phyloP scores from a whole-genome alignment of 2,329 filamentous ascomycete genomes.

The Calonectria pteridis region DNA sequence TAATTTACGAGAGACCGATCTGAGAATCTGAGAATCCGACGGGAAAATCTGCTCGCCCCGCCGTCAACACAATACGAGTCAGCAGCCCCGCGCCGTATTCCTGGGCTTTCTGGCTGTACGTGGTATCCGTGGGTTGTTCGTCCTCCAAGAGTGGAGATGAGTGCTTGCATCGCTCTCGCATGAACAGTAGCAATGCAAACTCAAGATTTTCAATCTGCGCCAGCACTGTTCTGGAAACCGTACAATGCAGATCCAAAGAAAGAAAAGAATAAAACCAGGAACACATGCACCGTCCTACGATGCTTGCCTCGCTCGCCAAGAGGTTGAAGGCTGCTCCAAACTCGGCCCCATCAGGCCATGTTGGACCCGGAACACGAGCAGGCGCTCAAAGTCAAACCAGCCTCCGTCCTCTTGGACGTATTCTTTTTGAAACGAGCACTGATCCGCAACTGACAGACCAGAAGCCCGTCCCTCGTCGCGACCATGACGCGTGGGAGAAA shows the following conservation, averaged over 20 bases:
- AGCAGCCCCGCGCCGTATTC: neutral
- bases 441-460: slow-evolving; percentile 16
- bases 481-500: slow-evolving; percentile 42
- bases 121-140: slow-evolving; percentile 17
- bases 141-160: slow-evolving; percentile 30
- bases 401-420: slow-evolving; percentile 13
- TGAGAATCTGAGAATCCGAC: slow-evolving; percentile 5
- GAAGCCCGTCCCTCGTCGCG: slow-evolving; percentile 34
- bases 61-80: slow-evolving; percentile 10
- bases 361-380: neutral
- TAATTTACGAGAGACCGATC: neutral
- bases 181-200: slow-evolving; percentile 30
- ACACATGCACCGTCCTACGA: neutral
- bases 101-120: slow-evolving; percentile 1
- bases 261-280: slow-evolving; percentile 8
- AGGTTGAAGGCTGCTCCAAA: neutral
- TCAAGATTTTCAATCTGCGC: slow-evolving; percentile 16
- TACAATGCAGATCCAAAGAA: slow-evolving; percentile 5
- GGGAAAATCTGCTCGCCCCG: neutral
- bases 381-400: slow-evolving; percentile 12
- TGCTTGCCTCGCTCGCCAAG: neutral
- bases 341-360: slow-evolving; percentile 3
- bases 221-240: neutral
- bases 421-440: slow-evolving; percentile 23
- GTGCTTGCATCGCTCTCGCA: slow-evolving; percentile 33